A percentile compares a stretch with the other conserved stretches of the same genome.
Evolutionary conservation across 2,329 filamentous ascomycete species (phyloP).

Genomic region (Calonectria pseudoreteaudii): DNA sequence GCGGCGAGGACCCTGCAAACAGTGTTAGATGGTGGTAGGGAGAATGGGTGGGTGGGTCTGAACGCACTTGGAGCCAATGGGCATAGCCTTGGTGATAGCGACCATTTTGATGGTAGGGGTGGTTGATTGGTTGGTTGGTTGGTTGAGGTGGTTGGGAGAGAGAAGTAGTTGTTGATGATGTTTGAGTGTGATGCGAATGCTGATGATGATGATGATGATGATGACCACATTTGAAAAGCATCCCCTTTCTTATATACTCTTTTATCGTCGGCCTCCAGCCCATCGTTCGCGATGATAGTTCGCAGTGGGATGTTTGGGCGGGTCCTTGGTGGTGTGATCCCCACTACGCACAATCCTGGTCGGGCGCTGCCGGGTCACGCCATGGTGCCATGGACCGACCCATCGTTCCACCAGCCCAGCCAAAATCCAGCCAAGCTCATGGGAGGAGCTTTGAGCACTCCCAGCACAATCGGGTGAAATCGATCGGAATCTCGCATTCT

Average conservation of each 20-base stretch:
- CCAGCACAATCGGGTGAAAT: background rate
- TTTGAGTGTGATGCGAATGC: background rate
- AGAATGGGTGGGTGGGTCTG: background rate
- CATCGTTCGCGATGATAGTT: background rate
- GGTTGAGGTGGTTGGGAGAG: background rate
- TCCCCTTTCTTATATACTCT: background rate
- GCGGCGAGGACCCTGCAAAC: slow-evolving; percentile 33
- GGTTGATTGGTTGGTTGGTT: background rate
- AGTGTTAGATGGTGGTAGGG: background rate
- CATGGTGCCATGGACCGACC: background rate
- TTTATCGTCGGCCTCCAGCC: background rate
- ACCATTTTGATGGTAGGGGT: background rate
- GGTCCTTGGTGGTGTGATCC: background rate
- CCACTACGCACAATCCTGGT: background rate
- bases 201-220: background rate
- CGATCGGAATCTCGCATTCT: background rate
- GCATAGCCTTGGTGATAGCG: background rate
- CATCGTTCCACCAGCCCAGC: background rate
- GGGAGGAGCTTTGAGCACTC: background rate
- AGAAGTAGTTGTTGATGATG: background rate
- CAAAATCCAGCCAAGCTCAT: background rate
- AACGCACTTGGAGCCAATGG: background rate
- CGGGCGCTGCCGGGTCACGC: background rate
- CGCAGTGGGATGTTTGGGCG: background rate
- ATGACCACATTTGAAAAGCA: background rate